These are phyloP conservation scores for Stramenopiles sp. DNA, from an alignment of 352 stramenopile genomes.

Conservation along the genomic window DNA sequence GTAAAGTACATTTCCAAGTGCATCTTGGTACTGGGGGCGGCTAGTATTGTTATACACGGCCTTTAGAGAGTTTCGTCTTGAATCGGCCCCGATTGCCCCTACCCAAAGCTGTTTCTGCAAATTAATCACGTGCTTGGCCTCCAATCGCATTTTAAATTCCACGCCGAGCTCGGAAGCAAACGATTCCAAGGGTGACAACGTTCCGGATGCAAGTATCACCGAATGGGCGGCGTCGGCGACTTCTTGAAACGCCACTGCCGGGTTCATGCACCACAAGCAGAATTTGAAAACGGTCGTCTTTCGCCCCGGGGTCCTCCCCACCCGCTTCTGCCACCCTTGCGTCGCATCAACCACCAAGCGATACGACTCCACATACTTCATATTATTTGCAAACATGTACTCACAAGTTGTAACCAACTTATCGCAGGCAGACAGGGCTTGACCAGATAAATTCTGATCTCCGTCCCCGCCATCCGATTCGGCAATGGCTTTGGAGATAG, in stretches of 20 bases:
- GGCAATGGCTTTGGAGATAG: background rate
- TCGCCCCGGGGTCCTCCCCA: no score
- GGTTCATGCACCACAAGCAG: constrained; percentile 90
- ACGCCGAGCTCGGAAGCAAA: constrained; percentile 88
- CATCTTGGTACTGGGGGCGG: constrained; percentile 71
- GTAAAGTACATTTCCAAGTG: constrained; percentile 87
- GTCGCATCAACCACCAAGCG: background rate
- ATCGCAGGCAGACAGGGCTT: no score
- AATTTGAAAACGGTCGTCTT: constrained; percentile 56
- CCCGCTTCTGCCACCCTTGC: background rate
- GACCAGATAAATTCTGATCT: no score
- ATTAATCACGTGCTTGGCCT: constrained; percentile 94
- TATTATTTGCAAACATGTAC: background rate
- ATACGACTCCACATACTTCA: background rate
- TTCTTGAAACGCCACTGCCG: constrained; percentile 82
- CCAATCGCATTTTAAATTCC: constrained; percentile 77
- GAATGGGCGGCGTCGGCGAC: constrained; percentile 64
- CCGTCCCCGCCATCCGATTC: no score
- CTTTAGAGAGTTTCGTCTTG: constrained; percentile 35
- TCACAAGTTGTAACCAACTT: no score
- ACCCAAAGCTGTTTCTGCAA: constrained; percentile 37
- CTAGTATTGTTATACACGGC: constrained; percentile 80
- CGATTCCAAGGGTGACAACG: constrained; percentile 81
- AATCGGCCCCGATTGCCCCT: background rate
- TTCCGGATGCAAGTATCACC: constrained; percentile 77